Conservation (phyloP, 257 asterid genomes). For the Solanum dulcamara region DNA sequence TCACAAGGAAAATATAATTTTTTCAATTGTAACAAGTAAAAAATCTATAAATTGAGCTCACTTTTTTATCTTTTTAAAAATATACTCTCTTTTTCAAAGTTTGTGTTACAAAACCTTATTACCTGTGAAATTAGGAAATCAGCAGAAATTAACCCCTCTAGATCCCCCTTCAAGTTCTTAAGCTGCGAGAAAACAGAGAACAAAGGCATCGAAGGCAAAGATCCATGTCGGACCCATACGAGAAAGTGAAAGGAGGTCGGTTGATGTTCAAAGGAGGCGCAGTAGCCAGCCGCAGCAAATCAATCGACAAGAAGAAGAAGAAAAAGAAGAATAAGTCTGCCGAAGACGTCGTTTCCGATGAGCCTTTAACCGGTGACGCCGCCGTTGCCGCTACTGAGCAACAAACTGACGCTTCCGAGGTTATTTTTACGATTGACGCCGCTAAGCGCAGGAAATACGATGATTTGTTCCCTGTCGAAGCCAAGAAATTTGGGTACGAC, state of each 20-base stretch:
- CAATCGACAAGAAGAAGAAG: slow-evolving; percentile 69
- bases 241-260: slow-evolving; percentile 64
- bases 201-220: neutral
- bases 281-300: slow-evolving; percentile 66
- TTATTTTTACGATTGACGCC: slow-evolving; percentile 81
- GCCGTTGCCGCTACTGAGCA: slow-evolving; percentile 21
- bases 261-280: slow-evolving; percentile 89
- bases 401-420: slow-evolving; percentile 25
- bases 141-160: neutral
- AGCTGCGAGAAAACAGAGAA: neutral
- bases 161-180: neutral
- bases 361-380: slow-evolving; percentile 23
- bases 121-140: neutral
- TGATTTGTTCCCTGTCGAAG: slow-evolving; percentile 79
- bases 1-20: neutral
- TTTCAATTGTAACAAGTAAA: neutral
- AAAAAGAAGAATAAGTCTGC: slow-evolving; percentile 39
- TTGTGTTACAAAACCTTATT: neutral
- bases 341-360: slow-evolving; percentile 9
- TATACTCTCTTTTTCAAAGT: neutral
- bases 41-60: neutral
- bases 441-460: slow-evolving; percentile 97
- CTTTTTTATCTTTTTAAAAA: neutral
- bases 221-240: slow-evolving; percentile 79
- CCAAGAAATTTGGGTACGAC: slow-evolving; percentile 73